Conservation (phyloP, 192 early-diverging fungal species). For the Coemansia sp. region DNA sequence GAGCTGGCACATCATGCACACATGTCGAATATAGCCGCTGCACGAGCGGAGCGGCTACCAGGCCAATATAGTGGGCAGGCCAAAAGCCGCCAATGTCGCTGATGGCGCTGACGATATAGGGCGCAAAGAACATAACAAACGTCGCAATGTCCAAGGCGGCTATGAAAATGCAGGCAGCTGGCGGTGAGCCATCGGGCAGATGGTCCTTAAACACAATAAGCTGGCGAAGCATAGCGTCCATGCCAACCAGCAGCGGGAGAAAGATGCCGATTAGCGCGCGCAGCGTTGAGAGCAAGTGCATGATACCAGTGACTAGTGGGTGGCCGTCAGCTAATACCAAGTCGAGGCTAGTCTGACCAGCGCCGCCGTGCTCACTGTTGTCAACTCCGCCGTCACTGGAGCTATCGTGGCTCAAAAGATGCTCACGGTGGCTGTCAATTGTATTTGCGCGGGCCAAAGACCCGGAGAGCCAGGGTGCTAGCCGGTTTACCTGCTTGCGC, state of each 20-base stretch:
- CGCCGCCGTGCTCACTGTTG: not conserved
- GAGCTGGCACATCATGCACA: not conserved
- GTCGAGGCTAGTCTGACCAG: not conserved
- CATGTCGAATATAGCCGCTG: not conserved
- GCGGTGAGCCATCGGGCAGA: conserved; percentile 43
- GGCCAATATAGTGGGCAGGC: conserved; percentile 15
- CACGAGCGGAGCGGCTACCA: conserved; percentile 7
- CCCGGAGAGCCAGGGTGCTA: not conserved
- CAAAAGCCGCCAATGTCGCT: conserved; percentile 27
- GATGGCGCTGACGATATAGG: conserved; percentile 31
- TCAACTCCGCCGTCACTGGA: not conserved
- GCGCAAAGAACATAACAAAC: conserved; percentile 41
- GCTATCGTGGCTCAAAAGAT: conserved; percentile 12
- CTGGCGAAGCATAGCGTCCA: conserved; percentile 49
- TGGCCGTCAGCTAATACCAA: not conserved
- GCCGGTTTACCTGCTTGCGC: conserved; percentile 4
- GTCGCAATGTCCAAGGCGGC: conserved; percentile 35
- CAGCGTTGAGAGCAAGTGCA: conserved; percentile 10
- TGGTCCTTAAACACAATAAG: conserved; percentile 47
- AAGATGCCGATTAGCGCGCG: conserved; percentile 27
- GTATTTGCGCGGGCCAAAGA: not conserved
- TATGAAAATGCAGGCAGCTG: conserved; percentile 34
- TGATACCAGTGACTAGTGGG: not conserved
- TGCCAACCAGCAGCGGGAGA: conserved; percentile 30
- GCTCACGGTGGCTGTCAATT: conserved; percentile 9